Conservation (phyloP, 1,284 basidiomycete species). For the Sanguinoderma infundibulare region DNA sequence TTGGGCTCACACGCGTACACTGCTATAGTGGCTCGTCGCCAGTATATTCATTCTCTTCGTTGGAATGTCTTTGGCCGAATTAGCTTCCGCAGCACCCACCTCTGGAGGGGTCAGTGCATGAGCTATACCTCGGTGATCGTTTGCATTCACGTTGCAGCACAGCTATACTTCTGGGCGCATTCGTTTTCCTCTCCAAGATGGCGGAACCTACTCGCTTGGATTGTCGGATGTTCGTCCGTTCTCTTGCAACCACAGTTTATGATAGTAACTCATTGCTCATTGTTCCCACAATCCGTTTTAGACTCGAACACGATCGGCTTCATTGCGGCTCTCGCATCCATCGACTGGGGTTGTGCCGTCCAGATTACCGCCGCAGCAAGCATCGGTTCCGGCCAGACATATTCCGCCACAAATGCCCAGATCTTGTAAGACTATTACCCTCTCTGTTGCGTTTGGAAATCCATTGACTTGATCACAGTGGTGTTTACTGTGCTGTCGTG, state of each 20-base stretch:
- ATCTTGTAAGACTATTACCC: slow-evolving; percentile 53
- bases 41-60: slow-evolving; percentile 63
- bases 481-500: slow-evolving; percentile 62
- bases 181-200: slow-evolving; percentile 66
- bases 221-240: slow-evolving; percentile 72
- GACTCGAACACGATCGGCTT: slow-evolving; percentile 78
- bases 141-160: background rate
- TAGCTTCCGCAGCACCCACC: slow-evolving; percentile 74
- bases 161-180: slow-evolving; percentile 85
- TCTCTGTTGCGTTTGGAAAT: background rate
- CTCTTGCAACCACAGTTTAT: background rate
- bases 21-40: slow-evolving; percentile 60
- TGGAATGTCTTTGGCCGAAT: slow-evolving; percentile 71
- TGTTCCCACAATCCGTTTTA: slow-evolving; percentile 34
- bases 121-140: background rate
- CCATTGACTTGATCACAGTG: slow-evolving; percentile 43
- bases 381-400: slow-evolving; percentile 59
- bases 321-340: slow-evolving; percentile 70
- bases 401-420: slow-evolving; percentile 56
- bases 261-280: background rate
- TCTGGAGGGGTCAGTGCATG: slow-evolving; percentile 64
- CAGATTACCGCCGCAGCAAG: slow-evolving; percentile 69
- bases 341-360: slow-evolving; percentile 79
- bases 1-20: background rate
- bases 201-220: slow-evolving; percentile 73